A percentile compares a stretch with the other conserved stretches of the same genome.
phyloP scores from a whole-genome alignment of 495 filamentous ascomycete species.

The Neurospora sp. region DNA sequence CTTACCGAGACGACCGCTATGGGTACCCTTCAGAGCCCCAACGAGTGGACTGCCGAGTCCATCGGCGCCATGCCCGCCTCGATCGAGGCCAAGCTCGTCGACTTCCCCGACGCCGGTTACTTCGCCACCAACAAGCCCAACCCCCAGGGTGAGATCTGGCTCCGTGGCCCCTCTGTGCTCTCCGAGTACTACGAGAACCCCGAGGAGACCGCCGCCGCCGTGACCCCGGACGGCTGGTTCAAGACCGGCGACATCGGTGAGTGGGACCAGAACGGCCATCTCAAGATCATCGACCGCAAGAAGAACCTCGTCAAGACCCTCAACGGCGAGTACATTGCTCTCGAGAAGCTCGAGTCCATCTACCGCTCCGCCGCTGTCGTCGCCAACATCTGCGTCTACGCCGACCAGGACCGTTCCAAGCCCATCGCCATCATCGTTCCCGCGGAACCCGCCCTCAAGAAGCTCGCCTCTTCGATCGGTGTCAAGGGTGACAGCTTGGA shows the following conservation, averaged over 20 bases:
- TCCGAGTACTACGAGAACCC: conserved; percentile 71
- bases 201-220: conserved; percentile 66
- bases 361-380: conserved; percentile 82
- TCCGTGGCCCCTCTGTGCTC: conserved; percentile 68
- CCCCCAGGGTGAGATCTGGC: conserved; percentile 92
- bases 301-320: conserved; percentile 96
- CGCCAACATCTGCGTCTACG: conserved; percentile 91
- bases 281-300: conserved; percentile 91
- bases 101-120: conserved; percentile 91
- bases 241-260: conserved; percentile 93
- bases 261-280: conserved; percentile 69
- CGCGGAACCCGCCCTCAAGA: conserved; percentile 72
- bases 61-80: conserved; percentile 74
- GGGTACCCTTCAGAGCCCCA: conserved; percentile 82
- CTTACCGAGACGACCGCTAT: conserved; percentile 92
- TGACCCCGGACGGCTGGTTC: conserved; percentile 82
- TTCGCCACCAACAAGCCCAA: conserved; percentile 70
- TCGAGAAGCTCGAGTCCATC: conserved; percentile 96
- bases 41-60: conserved; percentile 75
- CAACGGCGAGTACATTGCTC: conserved; percentile 94
- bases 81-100: conserved; percentile 88
- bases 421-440: conserved; percentile 94
- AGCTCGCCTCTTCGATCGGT: conserved; percentile 62
- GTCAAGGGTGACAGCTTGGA: conserved; percentile 63
- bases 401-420: conserved; percentile 67